phyloP scores from a whole-genome alignment of 1,284 basidiomycete species.

The Sporisorium graminicola region DNA sequence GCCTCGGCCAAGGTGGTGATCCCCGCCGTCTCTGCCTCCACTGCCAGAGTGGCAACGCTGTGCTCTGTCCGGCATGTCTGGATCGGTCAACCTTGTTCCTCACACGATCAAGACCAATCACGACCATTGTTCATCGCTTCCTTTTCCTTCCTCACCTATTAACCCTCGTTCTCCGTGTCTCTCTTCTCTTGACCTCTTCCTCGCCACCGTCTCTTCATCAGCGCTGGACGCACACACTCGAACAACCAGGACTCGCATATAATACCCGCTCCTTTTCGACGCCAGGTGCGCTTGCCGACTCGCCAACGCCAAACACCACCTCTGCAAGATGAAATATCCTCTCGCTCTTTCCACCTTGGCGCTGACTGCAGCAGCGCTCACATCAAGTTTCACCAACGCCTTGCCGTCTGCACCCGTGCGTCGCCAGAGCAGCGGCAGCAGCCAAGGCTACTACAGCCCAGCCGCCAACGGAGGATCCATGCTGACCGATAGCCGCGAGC shows the following conservation, averaged over 20 bases:
- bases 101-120: neutral
- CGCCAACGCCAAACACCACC: neutral
- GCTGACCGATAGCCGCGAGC: conserved; percentile 56
- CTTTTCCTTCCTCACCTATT: neutral
- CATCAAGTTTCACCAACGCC: conserved; percentile 5
- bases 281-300: conserved; percentile 14
- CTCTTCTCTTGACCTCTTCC: neutral
- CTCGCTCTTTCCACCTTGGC: conserved; percentile 14
- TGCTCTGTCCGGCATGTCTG: neutral
- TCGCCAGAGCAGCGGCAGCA: conserved; percentile 13
- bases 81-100: conserved; percentile 4
- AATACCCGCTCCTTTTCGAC: neutral
- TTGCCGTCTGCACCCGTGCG: conserved; percentile 12
- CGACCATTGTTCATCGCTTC: neutral
- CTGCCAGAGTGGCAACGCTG: conserved; percentile 4
- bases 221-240: conserved; percentile 33
- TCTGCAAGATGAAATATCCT: conserved; percentile 14
- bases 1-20: too few relatives aligned
- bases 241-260: neutral
- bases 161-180: neutral
- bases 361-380: conserved; percentile 13
- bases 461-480: conserved; percentile 41
- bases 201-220: conserved; percentile 3
- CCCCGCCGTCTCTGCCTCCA: too few relatives aligned
- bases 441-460: conserved; percentile 33